phyloP scores from a whole-genome alignment of 2,329 filamentous ascomycete species.

The Penicillium fuscoglaucum region DNA sequence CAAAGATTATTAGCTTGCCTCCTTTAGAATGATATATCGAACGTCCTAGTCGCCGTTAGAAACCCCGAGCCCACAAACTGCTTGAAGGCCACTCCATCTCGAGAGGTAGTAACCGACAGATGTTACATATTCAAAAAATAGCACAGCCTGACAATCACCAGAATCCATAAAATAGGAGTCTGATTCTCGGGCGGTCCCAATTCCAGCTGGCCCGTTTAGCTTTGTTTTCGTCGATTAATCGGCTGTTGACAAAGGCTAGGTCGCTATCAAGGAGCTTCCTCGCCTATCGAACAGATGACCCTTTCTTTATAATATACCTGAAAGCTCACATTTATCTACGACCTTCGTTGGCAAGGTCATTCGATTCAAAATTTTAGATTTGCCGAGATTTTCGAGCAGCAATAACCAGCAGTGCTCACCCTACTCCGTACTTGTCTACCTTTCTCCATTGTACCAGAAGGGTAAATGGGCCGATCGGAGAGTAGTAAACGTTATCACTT shows the following conservation, averaged over 20 bases:
- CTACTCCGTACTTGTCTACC: neutral
- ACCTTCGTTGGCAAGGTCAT: neutral
- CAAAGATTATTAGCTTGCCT: neutral
- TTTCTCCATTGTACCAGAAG: neutral
- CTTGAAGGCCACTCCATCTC: neutral
- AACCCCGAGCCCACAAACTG: neutral
- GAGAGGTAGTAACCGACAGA: neutral
- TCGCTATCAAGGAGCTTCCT: neutral
- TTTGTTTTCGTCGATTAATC: neutral
- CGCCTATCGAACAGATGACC: neutral
- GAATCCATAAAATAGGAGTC: neutral
- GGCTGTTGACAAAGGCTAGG: neutral
- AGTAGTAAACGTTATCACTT: neutral
- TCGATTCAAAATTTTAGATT: neutral
- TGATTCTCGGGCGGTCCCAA: neutral
- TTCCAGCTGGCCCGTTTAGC: neutral
- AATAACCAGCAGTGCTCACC: neutral
- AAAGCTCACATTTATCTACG: neutral
- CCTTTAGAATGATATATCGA: neutral
- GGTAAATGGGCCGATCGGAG: neutral
- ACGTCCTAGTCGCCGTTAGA: neutral
- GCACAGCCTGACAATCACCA: neutral
- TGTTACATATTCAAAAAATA: neutral
- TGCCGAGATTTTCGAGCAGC: neutral
- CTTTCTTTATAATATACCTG: neutral